Conservation (phyloP, 1,139 yeast species). For the Torulaspora globosa region DNA sequence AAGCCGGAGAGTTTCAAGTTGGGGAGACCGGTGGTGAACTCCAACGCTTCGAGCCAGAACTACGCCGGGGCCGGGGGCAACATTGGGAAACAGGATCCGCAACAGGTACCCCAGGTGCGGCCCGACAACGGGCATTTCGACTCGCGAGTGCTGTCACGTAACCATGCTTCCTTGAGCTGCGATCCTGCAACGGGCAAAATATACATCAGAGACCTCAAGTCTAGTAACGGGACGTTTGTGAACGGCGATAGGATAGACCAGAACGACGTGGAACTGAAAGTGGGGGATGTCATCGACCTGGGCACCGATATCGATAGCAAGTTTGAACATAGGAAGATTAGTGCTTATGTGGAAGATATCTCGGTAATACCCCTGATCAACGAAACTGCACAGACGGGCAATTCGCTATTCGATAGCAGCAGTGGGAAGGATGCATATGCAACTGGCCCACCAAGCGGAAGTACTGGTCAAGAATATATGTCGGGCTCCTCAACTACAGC, state of each 20-base stretch:
- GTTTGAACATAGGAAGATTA: constrained; percentile 75
- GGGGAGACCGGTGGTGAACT: constrained; percentile 68
- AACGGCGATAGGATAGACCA: constrained; percentile 67
- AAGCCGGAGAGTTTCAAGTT: constrained; percentile 79
- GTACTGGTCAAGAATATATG: constrained; percentile 13
- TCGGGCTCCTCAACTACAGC: constrained; percentile 26
- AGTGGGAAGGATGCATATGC: neutral
- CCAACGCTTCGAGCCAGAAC: constrained; percentile 44
- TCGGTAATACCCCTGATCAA: constrained; percentile 49
- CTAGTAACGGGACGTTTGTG: constrained; percentile 92
- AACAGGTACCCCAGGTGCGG: constrained; percentile 34
- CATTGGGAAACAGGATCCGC: constrained; percentile 42
- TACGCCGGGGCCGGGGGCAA: constrained; percentile 12
- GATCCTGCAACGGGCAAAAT: constrained; percentile 64
- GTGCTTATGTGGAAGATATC: constrained; percentile 72
- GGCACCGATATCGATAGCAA: constrained; percentile 90
- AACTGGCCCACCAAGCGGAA: constrained; percentile 16
- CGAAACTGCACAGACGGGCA: constrained; percentile 16
- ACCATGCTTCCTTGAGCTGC: constrained; percentile 87
- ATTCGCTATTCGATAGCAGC: constrained; percentile 3
- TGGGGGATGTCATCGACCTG: constrained; percentile 77
- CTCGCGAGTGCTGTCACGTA: constrained; percentile 85
- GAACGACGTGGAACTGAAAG: constrained; percentile 53
- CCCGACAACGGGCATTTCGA: constrained; percentile 90
- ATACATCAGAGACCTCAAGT: constrained; percentile 78